phyloP scores from a whole-genome alignment of 768 basidiomycete genomes.

The Rhodotorula diobovata region DNA sequence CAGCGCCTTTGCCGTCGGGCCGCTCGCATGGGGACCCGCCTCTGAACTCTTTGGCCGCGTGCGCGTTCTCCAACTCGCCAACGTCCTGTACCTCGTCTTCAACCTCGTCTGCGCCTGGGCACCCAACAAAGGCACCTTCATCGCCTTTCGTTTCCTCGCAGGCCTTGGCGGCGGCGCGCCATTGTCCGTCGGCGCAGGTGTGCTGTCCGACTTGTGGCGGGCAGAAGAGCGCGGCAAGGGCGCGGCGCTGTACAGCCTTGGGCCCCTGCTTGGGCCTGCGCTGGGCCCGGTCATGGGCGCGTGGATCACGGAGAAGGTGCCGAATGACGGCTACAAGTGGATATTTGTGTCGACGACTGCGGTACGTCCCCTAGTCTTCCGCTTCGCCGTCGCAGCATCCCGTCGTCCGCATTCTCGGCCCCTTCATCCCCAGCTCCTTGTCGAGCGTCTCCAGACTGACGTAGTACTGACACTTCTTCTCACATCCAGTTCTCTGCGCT shows the following conservation, averaged over 20 bases:
- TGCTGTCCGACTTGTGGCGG: constrained; percentile 43
- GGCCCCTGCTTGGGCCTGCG: constrained; percentile 33
- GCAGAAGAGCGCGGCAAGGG: constrained; percentile 44
- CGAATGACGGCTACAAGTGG: constrained; percentile 41
- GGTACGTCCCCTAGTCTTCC: constrained; percentile 48
- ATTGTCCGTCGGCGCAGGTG: constrained; percentile 63
- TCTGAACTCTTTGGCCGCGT: constrained; percentile 69
- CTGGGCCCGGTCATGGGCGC: constrained; percentile 31
- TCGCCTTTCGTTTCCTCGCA: constrained; percentile 65
- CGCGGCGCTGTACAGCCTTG: constrained; percentile 30
- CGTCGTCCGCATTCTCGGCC: constrained; percentile 25
- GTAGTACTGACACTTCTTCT: not conserved
- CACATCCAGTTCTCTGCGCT: constrained; percentile 18
- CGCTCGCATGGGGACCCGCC: constrained; percentile 53
- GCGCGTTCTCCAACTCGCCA: constrained; percentile 59
- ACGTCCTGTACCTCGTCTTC: constrained; percentile 59
- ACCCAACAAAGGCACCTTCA: constrained; percentile 55
- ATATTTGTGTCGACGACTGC: constrained; percentile 14
- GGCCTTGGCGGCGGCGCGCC: constrained; percentile 72
- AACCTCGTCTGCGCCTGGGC: constrained; percentile 66
- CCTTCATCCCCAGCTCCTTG: not conserved
- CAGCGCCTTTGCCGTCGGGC: constrained; percentile 35
- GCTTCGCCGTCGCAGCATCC: too few relatives aligned
- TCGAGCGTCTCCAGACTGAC: constrained; percentile 56
- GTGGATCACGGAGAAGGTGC: constrained; percentile 56